These are phyloP conservation scores for Sarocladium strictum DNA, from an alignment of 2,329 filamentous ascomycete species.

Conservation along the genomic window DNA sequence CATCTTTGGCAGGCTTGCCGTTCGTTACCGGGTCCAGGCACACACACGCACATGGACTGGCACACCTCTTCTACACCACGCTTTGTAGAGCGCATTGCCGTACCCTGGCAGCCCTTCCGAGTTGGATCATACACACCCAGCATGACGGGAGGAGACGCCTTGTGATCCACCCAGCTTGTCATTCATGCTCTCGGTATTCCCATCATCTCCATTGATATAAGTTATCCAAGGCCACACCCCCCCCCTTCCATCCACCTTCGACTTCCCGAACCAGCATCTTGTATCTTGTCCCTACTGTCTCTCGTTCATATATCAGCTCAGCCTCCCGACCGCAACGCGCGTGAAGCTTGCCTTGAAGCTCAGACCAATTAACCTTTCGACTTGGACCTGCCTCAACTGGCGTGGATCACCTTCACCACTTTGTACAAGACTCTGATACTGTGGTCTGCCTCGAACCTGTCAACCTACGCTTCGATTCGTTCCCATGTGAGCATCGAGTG, in stretches of 20 bases:
- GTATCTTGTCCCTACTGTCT: not conserved
- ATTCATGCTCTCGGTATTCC: slow-evolving; percentile 10
- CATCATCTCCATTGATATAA: slow-evolving; percentile 10
- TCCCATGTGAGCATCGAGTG: slow-evolving; percentile 1
- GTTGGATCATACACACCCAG: slow-evolving; percentile 9
- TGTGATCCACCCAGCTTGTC: slow-evolving; percentile 7
- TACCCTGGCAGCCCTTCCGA: slow-evolving; percentile 7
- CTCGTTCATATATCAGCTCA: slow-evolving; percentile 9
- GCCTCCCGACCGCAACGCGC: not conserved
- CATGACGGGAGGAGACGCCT: slow-evolving; percentile 1
- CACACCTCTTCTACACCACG: not conserved
- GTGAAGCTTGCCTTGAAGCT: slow-evolving; percentile 3
- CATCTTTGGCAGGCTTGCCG: slow-evolving; percentile 1
- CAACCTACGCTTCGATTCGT: not conserved
- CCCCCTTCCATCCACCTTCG: slow-evolving; percentile 1
- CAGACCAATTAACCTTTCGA: not conserved
- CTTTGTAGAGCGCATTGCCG: slow-evolving; percentile 1
- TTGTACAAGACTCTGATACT: not conserved
- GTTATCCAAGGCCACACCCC: slow-evolving; percentile 5
- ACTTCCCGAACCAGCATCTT: slow-evolving; percentile 5
- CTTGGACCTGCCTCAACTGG: not conserved
- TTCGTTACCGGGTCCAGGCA: slow-evolving; percentile 7
- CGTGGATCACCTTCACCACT: not conserved
- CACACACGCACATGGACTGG: not conserved
- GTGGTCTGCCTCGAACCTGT: not conserved